Base-by-base conservation (phyloP, 129 eudicot species). In the Apium graveolens region DNA sequence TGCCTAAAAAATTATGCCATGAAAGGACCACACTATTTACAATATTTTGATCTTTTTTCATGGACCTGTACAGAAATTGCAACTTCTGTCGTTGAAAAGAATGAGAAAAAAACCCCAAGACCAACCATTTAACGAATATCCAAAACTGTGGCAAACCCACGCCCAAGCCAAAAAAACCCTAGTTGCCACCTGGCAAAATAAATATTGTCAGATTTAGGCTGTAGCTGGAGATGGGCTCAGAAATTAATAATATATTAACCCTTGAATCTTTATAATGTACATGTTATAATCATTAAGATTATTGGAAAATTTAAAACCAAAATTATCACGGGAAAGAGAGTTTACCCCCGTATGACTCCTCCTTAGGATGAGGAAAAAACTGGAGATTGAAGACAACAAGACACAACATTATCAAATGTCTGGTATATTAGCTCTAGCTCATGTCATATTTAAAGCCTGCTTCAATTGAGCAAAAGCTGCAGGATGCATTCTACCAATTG, bases 371-470 rank as follows among this genome's bases (percentile, higher is more conserved):
- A 80, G 41, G 57, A 45, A 78, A 78, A 79, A n/a, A 60, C 68
- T 60, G 66, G 66, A 24, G 65, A 60, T 11, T 14, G 39, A 27
- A 31, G 70, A 70, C 21, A 76, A 70, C 70, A 69, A 27, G 32
- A 60, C 63, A 77, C 39, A 16, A 69, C 44, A 11, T 68, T 81
- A 42, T 29, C 70, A 49, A 48, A 29, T n/a, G 29, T 49, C 45
- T 81, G 73, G 44, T 20, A 82, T 60, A 34, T 73, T 24, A 66
- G 16, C 46, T 46, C 4, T 46, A 11, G 80, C 51, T 77, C 87
- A 94, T n/a, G 96, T 77, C 91, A 93, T 89, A 72, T 93, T 88
- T 75, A 94, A 85, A 75, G 98, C 98, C 79, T 90, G 93, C 79
- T 95, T 95, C 80, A 89, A 80, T 83, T 95, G 98, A 26, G 93